phyloP scores from a whole-genome alignment of 177 flowering plant genomes.

The Tripterygium wilfordii region DNA sequence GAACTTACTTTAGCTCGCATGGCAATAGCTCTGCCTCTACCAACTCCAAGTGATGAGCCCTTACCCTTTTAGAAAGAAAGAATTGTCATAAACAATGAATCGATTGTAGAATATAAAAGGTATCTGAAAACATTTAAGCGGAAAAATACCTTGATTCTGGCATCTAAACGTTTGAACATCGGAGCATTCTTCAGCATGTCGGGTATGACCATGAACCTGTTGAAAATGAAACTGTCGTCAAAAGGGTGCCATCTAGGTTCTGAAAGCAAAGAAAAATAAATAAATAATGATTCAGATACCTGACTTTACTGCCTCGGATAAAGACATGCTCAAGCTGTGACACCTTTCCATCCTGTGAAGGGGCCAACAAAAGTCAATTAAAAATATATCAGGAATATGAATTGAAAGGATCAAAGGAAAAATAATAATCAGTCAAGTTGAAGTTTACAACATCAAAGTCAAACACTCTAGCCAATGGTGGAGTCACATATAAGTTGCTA shows the following conservation, averaged over 20 bases:
- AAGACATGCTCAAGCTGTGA: slow-evolving; percentile 93
- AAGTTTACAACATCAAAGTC: background rate
- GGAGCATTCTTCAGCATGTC: slow-evolving; percentile 99
- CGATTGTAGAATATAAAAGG: background rate
- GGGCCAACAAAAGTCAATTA: background rate
- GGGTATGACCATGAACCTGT: slow-evolving; percentile 96
- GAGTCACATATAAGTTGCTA: too few relatives aligned
- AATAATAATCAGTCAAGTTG: background rate
- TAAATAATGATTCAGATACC: slow-evolving; percentile 27
- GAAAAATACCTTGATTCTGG: slow-evolving; percentile 74
- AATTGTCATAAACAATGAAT: slow-evolving; percentile 2
- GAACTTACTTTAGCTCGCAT: slow-evolving; percentile 85
- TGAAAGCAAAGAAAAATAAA: background rate
- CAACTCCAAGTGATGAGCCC: slow-evolving; percentile 87
- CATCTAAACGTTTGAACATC: slow-evolving; percentile 93
- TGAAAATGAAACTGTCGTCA: background rate
- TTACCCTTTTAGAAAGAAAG: slow-evolving; percentile 78
- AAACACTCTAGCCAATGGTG: too few relatives aligned
- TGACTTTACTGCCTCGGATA: slow-evolving; percentile 97
- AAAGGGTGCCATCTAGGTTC: background rate
- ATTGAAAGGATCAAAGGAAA: background rate
- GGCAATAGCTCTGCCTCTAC: slow-evolving; percentile 94
- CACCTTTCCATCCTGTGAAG: slow-evolving; percentile 72
- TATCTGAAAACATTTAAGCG: background rate
- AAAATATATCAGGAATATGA: background rate